Conservation (phyloP, 108 stramenopile genomes). For the Cyclotella choctawhatcheeana region DNA sequence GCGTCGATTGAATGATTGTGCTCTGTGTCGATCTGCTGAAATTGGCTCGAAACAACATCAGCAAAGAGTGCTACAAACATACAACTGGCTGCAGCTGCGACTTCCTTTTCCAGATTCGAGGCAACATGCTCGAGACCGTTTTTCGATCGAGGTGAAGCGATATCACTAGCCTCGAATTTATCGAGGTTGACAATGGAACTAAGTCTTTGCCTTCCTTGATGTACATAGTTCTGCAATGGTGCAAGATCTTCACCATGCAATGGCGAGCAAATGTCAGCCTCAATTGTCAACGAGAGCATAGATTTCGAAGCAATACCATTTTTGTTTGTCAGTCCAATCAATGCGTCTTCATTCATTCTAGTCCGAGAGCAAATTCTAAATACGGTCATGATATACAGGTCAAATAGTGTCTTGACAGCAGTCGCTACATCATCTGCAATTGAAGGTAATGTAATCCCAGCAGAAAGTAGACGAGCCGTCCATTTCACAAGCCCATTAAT, state of each 20-base stretch:
- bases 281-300: conserved; percentile 48
- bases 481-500: conserved; percentile 61
- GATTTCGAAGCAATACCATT: conserved; percentile 17
- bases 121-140: conserved; percentile 36
- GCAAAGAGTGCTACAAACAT: conserved; percentile 49
- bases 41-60: conserved; percentile 42
- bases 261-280: conserved; percentile 78
- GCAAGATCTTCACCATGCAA: conserved; percentile 48
- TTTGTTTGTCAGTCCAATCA: conserved; percentile 51
- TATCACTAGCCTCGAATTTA: conserved; percentile 56
- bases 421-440: conserved; percentile 52
- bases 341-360: conserved; percentile 60
- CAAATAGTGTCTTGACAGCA: conserved; percentile 61
- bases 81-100: conserved; percentile 65
- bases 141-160: conserved; percentile 20
- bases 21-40: conserved; percentile 5
- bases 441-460: conserved; percentile 61
- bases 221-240: conserved; percentile 51
- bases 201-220: conserved; percentile 57
- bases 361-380: conserved; percentile 75
- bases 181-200: conserved; percentile 74
- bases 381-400: conserved; percentile 84
- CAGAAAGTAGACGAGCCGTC: conserved; percentile 54
- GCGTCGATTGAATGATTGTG: conserved; percentile 12
- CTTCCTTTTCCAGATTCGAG: conserved; percentile 53